phyloP scores from a whole-genome alignment of 1,284 basidiomycete genomes.

The Tilletia walkeri region DNA sequence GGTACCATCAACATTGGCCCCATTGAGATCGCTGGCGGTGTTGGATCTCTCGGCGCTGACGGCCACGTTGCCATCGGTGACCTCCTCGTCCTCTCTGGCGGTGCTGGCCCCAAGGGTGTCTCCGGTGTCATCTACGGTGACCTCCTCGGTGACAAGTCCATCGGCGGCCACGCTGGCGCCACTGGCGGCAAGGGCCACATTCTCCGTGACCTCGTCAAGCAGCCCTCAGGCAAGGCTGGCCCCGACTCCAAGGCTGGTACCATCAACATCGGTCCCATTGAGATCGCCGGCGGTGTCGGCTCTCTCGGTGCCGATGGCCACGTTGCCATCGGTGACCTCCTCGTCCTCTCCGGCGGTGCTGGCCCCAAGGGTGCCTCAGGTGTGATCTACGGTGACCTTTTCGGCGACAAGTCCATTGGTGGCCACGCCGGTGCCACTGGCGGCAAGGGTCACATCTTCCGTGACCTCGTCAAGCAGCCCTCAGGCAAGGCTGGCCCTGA shows the following conservation, averaged over 20 bases:
- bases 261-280: not conserved
- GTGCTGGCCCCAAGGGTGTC: constrained; percentile 13
- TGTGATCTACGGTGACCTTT: constrained; percentile 10
- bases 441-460: not conserved
- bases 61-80: constrained; percentile 9
- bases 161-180: constrained; percentile 4
- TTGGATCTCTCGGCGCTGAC: not conserved
- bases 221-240: constrained; percentile 5
- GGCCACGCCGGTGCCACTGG: constrained; percentile 8
- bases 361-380: constrained; percentile 16
- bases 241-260: constrained; percentile 2
- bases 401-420: constrained; percentile 7
- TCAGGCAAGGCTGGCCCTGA: constrained; percentile 5
- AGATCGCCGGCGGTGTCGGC: constrained; percentile 2
- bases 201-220: not conserved
- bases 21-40: not conserved
- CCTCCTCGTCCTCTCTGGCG: constrained; percentile 11
- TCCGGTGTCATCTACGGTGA: constrained; percentile 10
- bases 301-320: constrained; percentile 8
- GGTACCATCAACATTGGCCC: not conserved
- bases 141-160: constrained; percentile 11
- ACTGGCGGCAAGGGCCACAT: not conserved
- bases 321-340: not conserved
- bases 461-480: constrained; percentile 17
- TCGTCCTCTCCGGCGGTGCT: constrained; percentile 9